Base-by-base conservation (phyloP, 805 yeast genomes). In the Helenozyma rhizophorensis region DNA sequence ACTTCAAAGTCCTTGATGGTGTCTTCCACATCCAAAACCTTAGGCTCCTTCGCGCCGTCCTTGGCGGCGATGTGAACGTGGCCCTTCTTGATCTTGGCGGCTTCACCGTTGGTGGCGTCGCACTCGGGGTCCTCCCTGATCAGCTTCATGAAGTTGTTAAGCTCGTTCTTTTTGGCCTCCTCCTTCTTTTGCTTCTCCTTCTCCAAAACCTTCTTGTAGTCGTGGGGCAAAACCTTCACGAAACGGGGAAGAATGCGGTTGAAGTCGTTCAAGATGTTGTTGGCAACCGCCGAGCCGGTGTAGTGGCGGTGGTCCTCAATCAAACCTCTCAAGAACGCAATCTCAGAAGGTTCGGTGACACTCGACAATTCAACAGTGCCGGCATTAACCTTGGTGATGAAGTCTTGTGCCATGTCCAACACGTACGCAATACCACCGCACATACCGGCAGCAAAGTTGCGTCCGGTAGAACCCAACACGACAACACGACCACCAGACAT, bases 401-500 rank as follows among this genome's bases (percentile, higher is more conserved):
- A 89, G 56, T 88, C 96, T 56, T 89, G 96, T 32, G 93, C 97
- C 70, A 90, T 84, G 51, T 89, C 95, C 50, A 90, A 72, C 39
- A 94, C 97, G 56, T 90, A 90, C 11, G 96, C 95, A 60, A 93
- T 90, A 78, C 98, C 98, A 65, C 98, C 98, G 50, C 97, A 89
- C 83, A 93, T 93, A 71, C 98, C 98, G 36, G 98, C 96, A 41
- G 85, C 96, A 58, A 84, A 84, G 70, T 88, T 82, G 43, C 97
- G 78, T 38, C 96, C 97, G 51, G 96, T 85, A 39, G 79, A 66
- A 28, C 97, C 96, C 48, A 90, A 74, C 29, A 90, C 88, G 55
- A 90, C 87, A 42, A 93, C 96, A 52, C 97, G 79, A 58, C 98
- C 98, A 60, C 98, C 97, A 49, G 97, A 89, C 98, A 90, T 90